Evolutionary conservation across 208 protist genomes (phyloP).

Genomic region (Herpetomonas tarakana): DNA sequence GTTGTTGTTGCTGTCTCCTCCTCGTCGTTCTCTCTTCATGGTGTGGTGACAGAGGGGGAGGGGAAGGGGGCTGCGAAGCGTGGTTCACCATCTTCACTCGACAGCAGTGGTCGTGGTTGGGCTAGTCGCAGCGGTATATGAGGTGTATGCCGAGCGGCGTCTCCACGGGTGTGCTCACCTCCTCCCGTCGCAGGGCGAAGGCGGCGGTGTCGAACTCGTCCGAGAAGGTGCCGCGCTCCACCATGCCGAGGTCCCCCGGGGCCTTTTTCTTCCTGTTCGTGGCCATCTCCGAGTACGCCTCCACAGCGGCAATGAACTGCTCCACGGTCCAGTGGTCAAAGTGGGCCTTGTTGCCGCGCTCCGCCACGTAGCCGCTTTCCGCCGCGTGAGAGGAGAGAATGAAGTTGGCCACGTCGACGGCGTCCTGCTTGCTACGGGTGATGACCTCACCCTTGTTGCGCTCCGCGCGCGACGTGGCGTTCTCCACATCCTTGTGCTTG

Average conservation of each 20-base stretch:
- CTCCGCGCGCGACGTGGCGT: conserved; percentile 51
- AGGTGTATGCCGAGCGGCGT: conserved; percentile 80
- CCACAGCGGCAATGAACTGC: conserved; percentile 53
- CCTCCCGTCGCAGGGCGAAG: conserved; percentile 49
- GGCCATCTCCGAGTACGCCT: conserved; percentile 66
- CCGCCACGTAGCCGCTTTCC: conserved; percentile 7
- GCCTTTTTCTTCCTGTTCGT: conserved; percentile 36
- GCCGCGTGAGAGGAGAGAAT: conserved; percentile 33
- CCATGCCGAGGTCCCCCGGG: conserved; percentile 67
- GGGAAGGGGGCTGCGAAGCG: too few relatives aligned
- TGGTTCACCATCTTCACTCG: not conserved
- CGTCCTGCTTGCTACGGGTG: conserved; percentile 72
- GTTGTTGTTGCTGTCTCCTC: too few relatives aligned
- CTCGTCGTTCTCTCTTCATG: too few relatives aligned
- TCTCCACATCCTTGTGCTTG: conserved; percentile 85
- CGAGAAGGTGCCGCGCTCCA: conserved; percentile 64
- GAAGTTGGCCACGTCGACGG: conserved; percentile 51
- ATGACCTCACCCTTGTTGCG: conserved; percentile 75
- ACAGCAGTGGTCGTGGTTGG: conserved; percentile 4
- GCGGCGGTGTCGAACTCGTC: conserved; percentile 68
- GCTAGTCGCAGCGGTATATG: conserved; percentile 71
- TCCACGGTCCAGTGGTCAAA: conserved; percentile 58
- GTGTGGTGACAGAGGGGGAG: too few relatives aligned
- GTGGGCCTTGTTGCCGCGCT: conserved; percentile 9
- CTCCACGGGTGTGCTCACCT: conserved; percentile 74